These are phyloP conservation scores for Platanthera guangdongensis DNA, from an alignment of 106 monocot species.

Conservation along the genomic window DNA sequence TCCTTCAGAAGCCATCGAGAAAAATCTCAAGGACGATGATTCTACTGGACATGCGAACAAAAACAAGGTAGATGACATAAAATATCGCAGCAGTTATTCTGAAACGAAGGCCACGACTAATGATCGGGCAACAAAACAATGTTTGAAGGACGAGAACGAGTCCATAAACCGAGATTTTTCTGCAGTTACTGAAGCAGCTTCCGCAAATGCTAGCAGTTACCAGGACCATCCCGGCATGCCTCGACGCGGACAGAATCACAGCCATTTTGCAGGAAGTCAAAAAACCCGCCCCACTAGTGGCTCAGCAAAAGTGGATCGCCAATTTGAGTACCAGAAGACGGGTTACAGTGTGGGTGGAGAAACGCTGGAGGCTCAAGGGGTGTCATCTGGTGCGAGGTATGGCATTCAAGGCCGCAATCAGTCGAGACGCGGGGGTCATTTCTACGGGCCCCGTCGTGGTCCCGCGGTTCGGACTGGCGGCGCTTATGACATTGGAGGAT, in stretches of 20 bases:
- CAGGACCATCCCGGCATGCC: constrained; percentile 2
- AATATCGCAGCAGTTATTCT: background rate
- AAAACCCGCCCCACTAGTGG: background rate
- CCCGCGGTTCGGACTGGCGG: background rate
- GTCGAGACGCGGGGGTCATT: background rate
- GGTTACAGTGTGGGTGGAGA: background rate
- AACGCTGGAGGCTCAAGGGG: background rate
- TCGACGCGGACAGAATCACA: constrained; percentile 15
- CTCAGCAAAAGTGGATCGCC: background rate
- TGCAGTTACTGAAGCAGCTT: background rate
- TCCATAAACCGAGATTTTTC: background rate
- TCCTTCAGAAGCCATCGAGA: background rate
- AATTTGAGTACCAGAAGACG: background rate
- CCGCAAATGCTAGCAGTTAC: background rate
- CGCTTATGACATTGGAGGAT: background rate
- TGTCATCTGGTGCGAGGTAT: background rate
- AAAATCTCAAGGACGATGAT: background rate
- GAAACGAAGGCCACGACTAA: background rate
- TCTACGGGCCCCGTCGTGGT: background rate
- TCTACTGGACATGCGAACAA: background rate
- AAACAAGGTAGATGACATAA: background rate
- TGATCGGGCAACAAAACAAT: background rate
- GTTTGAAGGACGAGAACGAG: constrained; percentile 1
- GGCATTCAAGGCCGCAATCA: background rate
- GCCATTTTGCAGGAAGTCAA: constrained; percentile 5